Evolutionary conservation across 2,329 filamentous ascomycete genomes (phyloP), one percentile per base, ranked within the genome.

Genomic region (Alternaria sp.): DNA sequence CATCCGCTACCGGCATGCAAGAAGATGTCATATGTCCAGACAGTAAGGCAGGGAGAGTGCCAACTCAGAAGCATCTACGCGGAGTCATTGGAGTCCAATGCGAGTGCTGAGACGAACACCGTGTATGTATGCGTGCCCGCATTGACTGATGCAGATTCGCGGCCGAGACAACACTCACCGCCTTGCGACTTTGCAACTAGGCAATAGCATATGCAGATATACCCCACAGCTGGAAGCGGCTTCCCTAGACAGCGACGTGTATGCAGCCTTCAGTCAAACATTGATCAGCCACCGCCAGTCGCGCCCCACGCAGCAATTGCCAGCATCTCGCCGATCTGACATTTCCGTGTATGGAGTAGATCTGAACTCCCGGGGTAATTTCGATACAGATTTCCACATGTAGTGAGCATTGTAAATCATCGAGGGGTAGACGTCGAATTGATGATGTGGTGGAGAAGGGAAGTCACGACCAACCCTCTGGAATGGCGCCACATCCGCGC

Each of bases 361-460:
- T 17, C 11, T 40, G 36, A 40, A 3, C 36, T 0, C 15, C 0
- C 1, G n/a, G 15, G 9, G 9, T 6, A 0, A 17, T 17, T 11
- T 11, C 36, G 36, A 40, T 17, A 40, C 15, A 40, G 4, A 1
- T 10, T 0, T 3, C 3, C 0, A 40, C 0, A 40, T 5, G 8
- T 0, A 40, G 15, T 40, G n/a, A 40, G 36, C n/a, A 17, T 17
- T 6, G 36, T n/a, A 3, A 17, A 40, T 17, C 36, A 11, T 40
- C 6, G 36, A 17, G n/a, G 15, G 36, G 0, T 1, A 10, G n/a
- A 40, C 1, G 36, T 40, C n/a, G 36, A 17, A 17, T 17, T 40
- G 5, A 40, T 11, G 36, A 40, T 40, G 36, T 40, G 36, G 5
- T 40, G n/a, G 36, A 40, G 36, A 10, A 40, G n/a, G 36, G 36